Evolutionary conservation across 2,329 filamentous ascomycete genomes (phyloP).

Genomic region (Diaporthe ilicicola): DNA sequence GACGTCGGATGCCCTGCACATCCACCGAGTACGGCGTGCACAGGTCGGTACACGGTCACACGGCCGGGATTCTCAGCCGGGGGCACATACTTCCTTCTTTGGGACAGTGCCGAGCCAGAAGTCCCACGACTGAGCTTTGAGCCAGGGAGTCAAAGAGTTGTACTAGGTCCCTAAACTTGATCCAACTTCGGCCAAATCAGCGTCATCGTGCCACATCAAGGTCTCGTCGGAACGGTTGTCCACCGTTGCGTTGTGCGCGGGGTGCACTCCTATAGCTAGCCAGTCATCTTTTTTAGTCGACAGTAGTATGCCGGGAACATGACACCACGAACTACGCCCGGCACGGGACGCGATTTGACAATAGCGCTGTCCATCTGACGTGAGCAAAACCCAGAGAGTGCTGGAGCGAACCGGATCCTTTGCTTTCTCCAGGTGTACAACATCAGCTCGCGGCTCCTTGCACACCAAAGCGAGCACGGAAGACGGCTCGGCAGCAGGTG

Average conservation of each 20-base stretch:
- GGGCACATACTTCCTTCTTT: constrained; percentile 10
- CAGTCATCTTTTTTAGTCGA: not conserved
- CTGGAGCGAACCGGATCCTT: constrained; percentile 8
- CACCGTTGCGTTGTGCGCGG: not conserved
- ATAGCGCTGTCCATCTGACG: constrained; percentile 29
- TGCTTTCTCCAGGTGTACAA: constrained; percentile 10
- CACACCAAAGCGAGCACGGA: constrained; percentile 5
- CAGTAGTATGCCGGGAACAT: not conserved
- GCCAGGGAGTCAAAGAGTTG: constrained; percentile 1
- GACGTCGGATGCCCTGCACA: not conserved
- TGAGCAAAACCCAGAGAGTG: constrained; percentile 19
- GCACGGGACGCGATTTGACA: constrained; percentile 30
- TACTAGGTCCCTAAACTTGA: not conserved
- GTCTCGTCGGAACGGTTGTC: constrained; percentile 18
- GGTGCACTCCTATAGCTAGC: not conserved
- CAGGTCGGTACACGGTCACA: not conserved
- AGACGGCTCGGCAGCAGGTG: constrained; percentile 23
- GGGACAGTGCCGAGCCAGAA: constrained; percentile 24
- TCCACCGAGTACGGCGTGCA: constrained; percentile 2
- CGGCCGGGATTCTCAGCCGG: constrained; percentile 8
- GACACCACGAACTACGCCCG: constrained; percentile 20
- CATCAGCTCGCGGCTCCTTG: constrained; percentile 11
- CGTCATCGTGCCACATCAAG: constrained; percentile 1
- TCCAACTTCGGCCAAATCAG: constrained; percentile 1
- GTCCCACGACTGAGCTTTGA: constrained; percentile 15